A percentile compares a stretch with the other conserved stretches of the same genome.
These are phyloP conservation scores for Aphanomyces euteiches DNA, from an alignment of 352 stramenopile species.

Conservation along the genomic window DNA sequence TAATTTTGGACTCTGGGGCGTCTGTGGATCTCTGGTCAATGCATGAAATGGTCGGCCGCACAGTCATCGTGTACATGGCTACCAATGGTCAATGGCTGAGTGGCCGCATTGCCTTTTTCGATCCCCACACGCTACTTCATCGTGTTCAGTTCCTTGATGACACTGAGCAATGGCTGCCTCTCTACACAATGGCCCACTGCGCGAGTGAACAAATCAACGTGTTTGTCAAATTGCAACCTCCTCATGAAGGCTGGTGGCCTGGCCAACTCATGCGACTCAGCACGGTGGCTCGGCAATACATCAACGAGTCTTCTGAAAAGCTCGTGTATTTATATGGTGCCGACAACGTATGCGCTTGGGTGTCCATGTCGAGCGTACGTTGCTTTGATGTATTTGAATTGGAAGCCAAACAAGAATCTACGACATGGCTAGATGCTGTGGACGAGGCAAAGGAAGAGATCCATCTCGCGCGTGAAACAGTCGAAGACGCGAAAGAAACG, in stretches of 20 bases:
- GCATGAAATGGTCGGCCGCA: constrained; percentile 21
- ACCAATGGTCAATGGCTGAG: constrained; percentile 47
- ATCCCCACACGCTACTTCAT: constrained; percentile 50
- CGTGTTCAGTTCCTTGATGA: constrained; percentile 71
- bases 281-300: constrained; percentile 43
- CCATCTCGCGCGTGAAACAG: constrained; percentile 3
- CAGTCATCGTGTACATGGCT: constrained; percentile 6
- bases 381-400: constrained; percentile 24
- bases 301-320: constrained; percentile 44
- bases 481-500: constrained; percentile 14
- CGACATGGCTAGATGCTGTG: constrained; percentile 10
- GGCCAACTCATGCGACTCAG: constrained; percentile 68
- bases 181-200: constrained; percentile 68
- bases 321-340: constrained; percentile 53
- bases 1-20: background rate
- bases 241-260: constrained; percentile 71
- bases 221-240: constrained; percentile 55
- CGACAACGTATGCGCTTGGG: constrained; percentile 64
- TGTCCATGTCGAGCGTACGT: constrained; percentile 38
- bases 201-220: constrained; percentile 62
- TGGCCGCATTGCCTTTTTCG: constrained; percentile 60
- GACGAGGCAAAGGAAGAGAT: constrained; percentile 6
- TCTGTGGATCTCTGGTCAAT: constrained; percentile 4
- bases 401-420: background rate
- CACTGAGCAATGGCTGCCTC: constrained; percentile 48